Percentiles rank a stretch among this genome's conserved stretches.
These are phyloP conservation scores for Isoetes engelmannii DNA, from an alignment of 83 land plant species.

Conservation along the genomic window DNA sequence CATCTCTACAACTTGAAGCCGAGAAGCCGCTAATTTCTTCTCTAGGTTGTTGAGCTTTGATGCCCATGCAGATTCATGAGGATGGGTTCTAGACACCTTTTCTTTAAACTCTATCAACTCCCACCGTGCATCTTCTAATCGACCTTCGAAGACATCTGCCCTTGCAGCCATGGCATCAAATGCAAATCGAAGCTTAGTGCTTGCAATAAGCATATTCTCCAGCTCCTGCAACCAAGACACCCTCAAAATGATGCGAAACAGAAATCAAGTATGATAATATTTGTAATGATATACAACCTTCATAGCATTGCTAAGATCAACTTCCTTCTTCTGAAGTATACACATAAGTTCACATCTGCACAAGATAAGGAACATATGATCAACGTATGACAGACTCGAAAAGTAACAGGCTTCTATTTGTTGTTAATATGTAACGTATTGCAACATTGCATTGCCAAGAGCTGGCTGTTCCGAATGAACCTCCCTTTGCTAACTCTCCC, in stretches of 20 bases:
- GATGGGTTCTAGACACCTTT: constrained; percentile 2
- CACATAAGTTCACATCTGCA: not conserved
- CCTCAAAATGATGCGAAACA: not conserved
- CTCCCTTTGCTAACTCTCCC: too few relatives aligned
- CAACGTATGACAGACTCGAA: not conserved
- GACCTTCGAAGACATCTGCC: constrained; percentile 11
- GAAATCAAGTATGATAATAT: not conserved
- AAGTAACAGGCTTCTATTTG: not conserved
- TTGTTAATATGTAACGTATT: not conserved
- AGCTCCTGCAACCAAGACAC: not conserved
- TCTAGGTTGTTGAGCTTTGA: not conserved
- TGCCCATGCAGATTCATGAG: not conserved
- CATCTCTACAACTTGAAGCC: constrained; percentile 8
- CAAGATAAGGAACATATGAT: not conserved
- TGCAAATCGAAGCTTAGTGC: constrained; percentile 9
- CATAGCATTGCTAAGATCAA: not conserved
- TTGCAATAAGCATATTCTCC: not conserved
- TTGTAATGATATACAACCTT: not conserved
- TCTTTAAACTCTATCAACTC: constrained; percentile 12
- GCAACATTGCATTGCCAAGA: not conserved
- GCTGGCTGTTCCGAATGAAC: not conserved
- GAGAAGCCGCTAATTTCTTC: not conserved
- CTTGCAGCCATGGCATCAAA: constrained; percentile 10
- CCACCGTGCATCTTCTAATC: constrained; percentile 16
- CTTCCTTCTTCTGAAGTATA: not conserved